These are phyloP conservation scores for Tricholoma hemisulphureum DNA, from an alignment of 768 basidiomycete species.

Conservation along the genomic window DNA sequence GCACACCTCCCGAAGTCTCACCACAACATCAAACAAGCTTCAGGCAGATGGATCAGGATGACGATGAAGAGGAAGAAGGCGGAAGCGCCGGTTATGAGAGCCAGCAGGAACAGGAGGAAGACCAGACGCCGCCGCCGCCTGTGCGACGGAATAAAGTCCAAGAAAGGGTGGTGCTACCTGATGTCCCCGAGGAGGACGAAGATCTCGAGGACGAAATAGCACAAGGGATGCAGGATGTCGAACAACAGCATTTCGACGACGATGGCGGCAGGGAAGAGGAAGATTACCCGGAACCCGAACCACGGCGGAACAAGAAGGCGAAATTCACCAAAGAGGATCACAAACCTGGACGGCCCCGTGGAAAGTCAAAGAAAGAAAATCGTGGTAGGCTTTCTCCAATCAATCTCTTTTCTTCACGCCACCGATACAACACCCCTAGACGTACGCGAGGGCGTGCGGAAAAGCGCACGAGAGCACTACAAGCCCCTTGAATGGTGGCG, in stretches of 20 bases:
- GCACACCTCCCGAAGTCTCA: conserved; percentile 19
- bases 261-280: conserved; percentile 32
- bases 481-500: conserved; percentile 90
- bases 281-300: conserved; percentile 26
- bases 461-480: conserved; percentile 66
- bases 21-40: conserved; percentile 44
- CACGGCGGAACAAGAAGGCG: conserved; percentile 36
- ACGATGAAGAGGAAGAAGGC: conserved; percentile 39
- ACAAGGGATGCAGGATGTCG: conserved; percentile 38
- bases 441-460: conserved; percentile 58
- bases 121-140: conserved; percentile 21
- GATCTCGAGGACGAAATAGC: conserved; percentile 44
- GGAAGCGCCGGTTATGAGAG: not conserved
- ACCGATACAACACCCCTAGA: conserved; percentile 20
- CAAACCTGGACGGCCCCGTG: conserved; percentile 19
- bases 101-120: conserved; percentile 19
- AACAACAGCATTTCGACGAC: conserved; percentile 28
- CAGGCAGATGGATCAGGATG: conserved; percentile 48
- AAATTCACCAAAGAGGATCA: conserved; percentile 24
- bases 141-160: conserved; percentile 15
- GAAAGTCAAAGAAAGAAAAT: conserved; percentile 41
- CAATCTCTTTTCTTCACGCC: not conserved
- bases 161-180: conserved; percentile 12
- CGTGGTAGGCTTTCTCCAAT: conserved; percentile 29
- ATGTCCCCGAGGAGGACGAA: conserved; percentile 45